Evolutionary conservation across 1,284 basidiomycete genomes (phyloP).

Genomic region (Phylloboletellus chloephorus): DNA sequence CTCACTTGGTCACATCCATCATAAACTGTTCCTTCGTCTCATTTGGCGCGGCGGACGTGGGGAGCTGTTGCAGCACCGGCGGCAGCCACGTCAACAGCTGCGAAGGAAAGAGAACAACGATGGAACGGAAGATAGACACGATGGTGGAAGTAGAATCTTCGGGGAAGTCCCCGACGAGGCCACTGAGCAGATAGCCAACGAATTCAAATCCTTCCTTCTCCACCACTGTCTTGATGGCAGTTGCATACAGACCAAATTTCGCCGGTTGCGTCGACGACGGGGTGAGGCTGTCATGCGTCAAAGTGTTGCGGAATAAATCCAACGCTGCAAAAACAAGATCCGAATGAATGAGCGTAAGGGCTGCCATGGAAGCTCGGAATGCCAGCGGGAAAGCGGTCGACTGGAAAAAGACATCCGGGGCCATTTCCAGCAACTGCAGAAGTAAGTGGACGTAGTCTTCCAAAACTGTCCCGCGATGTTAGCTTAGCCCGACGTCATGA

Average conservation of each 20-base stretch:
- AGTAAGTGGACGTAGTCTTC: slow-evolving; percentile 93
- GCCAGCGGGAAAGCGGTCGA: slow-evolving; percentile 71
- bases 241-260: slow-evolving; percentile 60
- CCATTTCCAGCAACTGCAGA: slow-evolving; percentile 60
- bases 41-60: slow-evolving; percentile 55
- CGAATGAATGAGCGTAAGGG: slow-evolving; percentile 74
- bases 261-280: slow-evolving; percentile 46
- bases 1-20: slow-evolving; percentile 67
- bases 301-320: slow-evolving; percentile 71
- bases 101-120: slow-evolving; percentile 62
- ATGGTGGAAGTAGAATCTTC: slow-evolving; percentile 78
- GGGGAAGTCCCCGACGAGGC: slow-evolving; percentile 82
- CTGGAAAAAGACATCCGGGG: slow-evolving; percentile 75
- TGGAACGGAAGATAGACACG: slow-evolving; percentile 70
- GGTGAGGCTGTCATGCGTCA: slow-evolving; percentile 67
- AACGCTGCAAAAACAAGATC: slow-evolving; percentile 79
- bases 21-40: slow-evolving; percentile 75
- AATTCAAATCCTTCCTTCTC: slow-evolving; percentile 74
- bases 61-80: slow-evolving; percentile 66
- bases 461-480: slow-evolving; percentile 56
- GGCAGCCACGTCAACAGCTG: slow-evolving; percentile 73
- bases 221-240: slow-evolving; percentile 63
- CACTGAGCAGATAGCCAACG: slow-evolving; percentile 66
- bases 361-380: slow-evolving; percentile 70
- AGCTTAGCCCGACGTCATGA: neutral